phyloP scores from a whole-genome alignment of 495 filamentous ascomycete species.

The Daldinia concentrica region DNA sequence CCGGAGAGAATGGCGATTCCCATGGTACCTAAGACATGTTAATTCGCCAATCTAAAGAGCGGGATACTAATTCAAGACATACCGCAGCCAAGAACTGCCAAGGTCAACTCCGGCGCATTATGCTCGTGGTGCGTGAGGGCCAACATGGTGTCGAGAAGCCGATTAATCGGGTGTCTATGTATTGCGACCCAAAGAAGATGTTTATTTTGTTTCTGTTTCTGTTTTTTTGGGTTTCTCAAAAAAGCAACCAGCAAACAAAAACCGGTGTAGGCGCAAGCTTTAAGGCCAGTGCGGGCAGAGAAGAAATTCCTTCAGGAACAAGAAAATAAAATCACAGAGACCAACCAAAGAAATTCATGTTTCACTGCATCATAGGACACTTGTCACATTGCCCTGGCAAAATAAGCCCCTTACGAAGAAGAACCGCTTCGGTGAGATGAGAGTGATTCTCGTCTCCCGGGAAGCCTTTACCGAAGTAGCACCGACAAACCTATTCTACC shows the following conservation, averaged over 20 bases:
- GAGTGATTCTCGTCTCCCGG: slow-evolving; percentile 14
- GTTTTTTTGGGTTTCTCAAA: slow-evolving; percentile 1
- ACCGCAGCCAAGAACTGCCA: slow-evolving; percentile 80
- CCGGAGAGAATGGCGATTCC: slow-evolving; percentile 85
- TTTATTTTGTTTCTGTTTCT: neutral
- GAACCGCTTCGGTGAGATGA: slow-evolving; percentile 33
- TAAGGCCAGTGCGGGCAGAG: neutral
- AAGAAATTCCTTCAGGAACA: slow-evolving; percentile 1
- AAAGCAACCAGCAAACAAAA: slow-evolving; percentile 2
- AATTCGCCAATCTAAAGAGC: slow-evolving; percentile 17
- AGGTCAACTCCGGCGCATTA: slow-evolving; percentile 63
- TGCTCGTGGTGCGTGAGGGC: slow-evolving; percentile 46
- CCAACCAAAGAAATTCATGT: slow-evolving; percentile 13
- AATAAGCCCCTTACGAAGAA: slow-evolving; percentile 36
- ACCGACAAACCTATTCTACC: slow-evolving; percentile 30
- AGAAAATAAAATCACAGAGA: slow-evolving; percentile 1
- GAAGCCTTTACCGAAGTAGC: slow-evolving; percentile 34
- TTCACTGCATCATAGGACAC: slow-evolving; percentile 33
- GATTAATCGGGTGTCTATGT: neutral
- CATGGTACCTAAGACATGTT: slow-evolving; percentile 70
- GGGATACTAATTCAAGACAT: slow-evolving; percentile 42
- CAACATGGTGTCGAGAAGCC: slow-evolving; percentile 42
- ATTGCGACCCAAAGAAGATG: neutral
- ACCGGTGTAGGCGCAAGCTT: neutral
- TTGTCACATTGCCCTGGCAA: slow-evolving; percentile 29